Evolutionary conservation across 148 eudicot genomes (phyloP).

Genomic region (Simmondsia chinensis): DNA sequence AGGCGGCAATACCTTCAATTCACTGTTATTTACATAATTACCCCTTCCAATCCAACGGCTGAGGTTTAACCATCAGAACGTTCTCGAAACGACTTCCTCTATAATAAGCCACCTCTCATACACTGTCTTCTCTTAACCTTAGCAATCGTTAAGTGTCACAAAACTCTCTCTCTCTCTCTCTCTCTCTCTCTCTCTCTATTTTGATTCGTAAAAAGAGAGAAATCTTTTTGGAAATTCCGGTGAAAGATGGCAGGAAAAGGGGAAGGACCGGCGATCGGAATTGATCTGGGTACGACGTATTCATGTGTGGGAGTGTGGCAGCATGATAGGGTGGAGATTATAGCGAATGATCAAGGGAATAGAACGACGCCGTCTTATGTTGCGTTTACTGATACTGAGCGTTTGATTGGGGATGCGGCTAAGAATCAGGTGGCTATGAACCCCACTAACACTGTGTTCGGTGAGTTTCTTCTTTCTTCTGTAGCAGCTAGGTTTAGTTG

Average conservation of each 20-base stretch:
- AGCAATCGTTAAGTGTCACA: neutral
- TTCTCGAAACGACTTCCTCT: conserved; percentile 12
- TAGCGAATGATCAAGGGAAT: conserved; percentile 45
- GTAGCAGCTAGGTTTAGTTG: no score
- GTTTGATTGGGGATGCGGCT: conserved; percentile 44
- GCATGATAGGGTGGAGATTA: conserved; percentile 44
- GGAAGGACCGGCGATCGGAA: conserved; percentile 45
- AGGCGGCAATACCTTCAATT: no score
- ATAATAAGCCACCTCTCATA: conserved; percentile 1
- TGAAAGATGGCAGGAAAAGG: conserved; percentile 32
- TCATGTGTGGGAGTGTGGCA: conserved; percentile 53
- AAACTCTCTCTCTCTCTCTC: neutral
- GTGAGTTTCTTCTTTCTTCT: conserved; percentile 7
- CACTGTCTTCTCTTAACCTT: neutral
- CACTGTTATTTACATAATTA: no score
- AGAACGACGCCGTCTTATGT: conserved; percentile 49
- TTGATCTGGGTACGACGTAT: conserved; percentile 43
- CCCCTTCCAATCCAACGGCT: conserved; percentile 9
- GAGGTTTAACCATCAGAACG: conserved; percentile 3
- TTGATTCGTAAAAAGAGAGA: neutral
- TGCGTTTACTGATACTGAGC: conserved; percentile 39
- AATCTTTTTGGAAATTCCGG: neutral
- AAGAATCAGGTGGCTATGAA: conserved; percentile 52
- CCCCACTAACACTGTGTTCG: conserved; percentile 41
- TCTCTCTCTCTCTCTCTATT: neutral